Base-by-base conservation (phyloP, 2,329 filamentous ascomycete genomes). In the Colletotrichum sp. region DNA sequence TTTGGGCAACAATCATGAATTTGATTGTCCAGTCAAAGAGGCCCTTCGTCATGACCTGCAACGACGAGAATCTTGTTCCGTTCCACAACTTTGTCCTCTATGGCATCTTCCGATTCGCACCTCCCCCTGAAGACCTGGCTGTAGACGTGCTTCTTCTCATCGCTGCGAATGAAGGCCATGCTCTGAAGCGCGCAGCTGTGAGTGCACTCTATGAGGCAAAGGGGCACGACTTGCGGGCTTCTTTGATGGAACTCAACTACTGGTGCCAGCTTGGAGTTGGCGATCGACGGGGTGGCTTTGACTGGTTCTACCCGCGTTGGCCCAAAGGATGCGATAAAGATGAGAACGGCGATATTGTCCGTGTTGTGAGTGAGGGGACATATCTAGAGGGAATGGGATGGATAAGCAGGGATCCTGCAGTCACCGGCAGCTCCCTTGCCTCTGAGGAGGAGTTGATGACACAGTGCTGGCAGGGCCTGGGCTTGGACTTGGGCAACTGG, bases 201-300 rank as follows among this genome's bases (percentile, higher is more conserved):
- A 88, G 90, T 68, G 87, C 90, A 8, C 89, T 99, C 4, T 98
- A 96, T 81, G 88, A 90, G 69, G 91, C 92, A 16, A 93, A 94
- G 69, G 83, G 89, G 3, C 85, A 89, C 32, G 97, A 99, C 82
- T 86, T 99, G 15, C 93, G 97, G 71, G 95, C 93, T 26, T 93
- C 94, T 3, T 92, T 99, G 65, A 93, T 90, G 72, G 96, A 99
- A 77, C 89, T 99, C 32, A 93, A 98, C 82, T 97, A 98, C 82
- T 99, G 96, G 96, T 99, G 98, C 83, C 97, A 99, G 83, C 96
- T 99, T 85, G 95, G 94, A 0, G 92, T 99, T 12, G 98, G 97
- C 7, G 97, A 98, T 82, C 89, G 92, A n/a, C 94, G 94, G 79
- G 94, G 95, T 24, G 96, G 97, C 0, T 90, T 98, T 60, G 95